A percentile compares a stretch with the other conserved stretches of the same genome.
These are phyloP conservation scores for Cordyceps fumosorosea DNA, from an alignment of 2,329 filamentous ascomycete species.

Conservation along the genomic window DNA sequence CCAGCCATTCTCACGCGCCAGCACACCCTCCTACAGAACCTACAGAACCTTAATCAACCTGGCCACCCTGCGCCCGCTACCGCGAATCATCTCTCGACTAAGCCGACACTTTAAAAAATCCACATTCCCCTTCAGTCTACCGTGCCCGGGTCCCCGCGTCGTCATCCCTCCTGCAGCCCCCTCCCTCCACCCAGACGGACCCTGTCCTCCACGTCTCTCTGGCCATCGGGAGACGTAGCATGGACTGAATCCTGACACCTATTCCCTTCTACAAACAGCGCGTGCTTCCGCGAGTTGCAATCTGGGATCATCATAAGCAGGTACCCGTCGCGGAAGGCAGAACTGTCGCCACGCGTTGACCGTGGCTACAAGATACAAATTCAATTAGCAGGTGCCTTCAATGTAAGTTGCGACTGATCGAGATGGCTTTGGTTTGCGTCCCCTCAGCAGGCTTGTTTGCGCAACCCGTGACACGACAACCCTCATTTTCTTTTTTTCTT, in stretches of 20 bases:
- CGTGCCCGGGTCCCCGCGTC: not conserved
- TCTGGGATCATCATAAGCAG: not conserved
- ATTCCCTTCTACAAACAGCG: not conserved
- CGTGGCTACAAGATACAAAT: not conserved
- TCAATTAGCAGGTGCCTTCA: constrained; percentile 9
- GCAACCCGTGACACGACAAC: not conserved
- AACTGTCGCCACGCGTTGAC: not conserved
- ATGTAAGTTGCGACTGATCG: constrained; percentile 7
- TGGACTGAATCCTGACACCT: not conserved
- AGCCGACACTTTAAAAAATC: not conserved
- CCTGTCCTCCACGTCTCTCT: not conserved
- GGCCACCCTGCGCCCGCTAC: not conserved
- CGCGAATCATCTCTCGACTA: not conserved
- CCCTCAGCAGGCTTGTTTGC: not conserved
- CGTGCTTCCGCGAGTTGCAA: not conserved
- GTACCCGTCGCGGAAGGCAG: not conserved
- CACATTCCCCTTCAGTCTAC: not conserved
- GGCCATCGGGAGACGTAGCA: constrained; percentile 2
- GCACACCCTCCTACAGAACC: not conserved
- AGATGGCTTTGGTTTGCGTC: not conserved
- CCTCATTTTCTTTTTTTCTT: not conserved
- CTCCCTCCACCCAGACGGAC: not conserved
- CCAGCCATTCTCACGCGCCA: not conserved
- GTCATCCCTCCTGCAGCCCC: not conserved
- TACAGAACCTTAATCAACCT: not conserved